These are phyloP conservation scores for Wickerhamiella kurtzmanii DNA, from an alignment of 805 yeast genomes.

Conservation along the genomic window DNA sequence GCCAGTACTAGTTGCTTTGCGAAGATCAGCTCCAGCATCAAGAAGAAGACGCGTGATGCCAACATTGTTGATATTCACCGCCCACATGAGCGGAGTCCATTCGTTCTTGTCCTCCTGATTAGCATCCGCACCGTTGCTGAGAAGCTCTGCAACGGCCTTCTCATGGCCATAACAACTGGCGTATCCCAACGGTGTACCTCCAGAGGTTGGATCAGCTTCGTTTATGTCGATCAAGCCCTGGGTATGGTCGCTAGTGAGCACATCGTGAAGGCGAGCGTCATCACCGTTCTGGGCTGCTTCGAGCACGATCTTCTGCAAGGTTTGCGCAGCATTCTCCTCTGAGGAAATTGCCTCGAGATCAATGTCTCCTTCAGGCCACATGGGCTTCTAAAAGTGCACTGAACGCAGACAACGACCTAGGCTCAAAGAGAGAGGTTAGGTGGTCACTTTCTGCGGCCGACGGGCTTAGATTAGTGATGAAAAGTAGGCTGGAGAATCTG, in stretches of 20 bases:
- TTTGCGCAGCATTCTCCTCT: slow-evolving; percentile 12
- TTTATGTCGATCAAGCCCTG: slow-evolving; percentile 22
- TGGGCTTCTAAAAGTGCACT: no score
- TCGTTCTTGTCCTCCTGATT: slow-evolving; percentile 27
- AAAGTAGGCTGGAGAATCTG: no score
- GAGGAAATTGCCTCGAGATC: slow-evolving; percentile 19
- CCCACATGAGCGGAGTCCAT: slow-evolving; percentile 83
- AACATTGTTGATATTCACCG: slow-evolving; percentile 78
- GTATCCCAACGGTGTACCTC: slow-evolving; percentile 28
- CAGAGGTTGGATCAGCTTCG: slow-evolving; percentile 24
- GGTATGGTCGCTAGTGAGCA: slow-evolving; percentile 21
- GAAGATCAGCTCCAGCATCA: slow-evolving; percentile 32
- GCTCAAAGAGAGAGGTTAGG: no score
- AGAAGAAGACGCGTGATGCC: slow-evolving; percentile 66
- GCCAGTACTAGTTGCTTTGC: slow-evolving; percentile 34
- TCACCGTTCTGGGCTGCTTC: slow-evolving; percentile 28
- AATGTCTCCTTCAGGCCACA: slow-evolving; percentile 5
- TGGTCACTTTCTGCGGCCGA: no score
- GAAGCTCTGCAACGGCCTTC: slow-evolving; percentile 24
- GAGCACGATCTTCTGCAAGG: slow-evolving; percentile 23
- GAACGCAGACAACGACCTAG: no score
- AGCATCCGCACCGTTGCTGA: slow-evolving; percentile 27
- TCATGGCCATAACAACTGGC: slow-evolving; percentile 31
- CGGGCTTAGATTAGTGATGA: no score
- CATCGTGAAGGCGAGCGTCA: slow-evolving; percentile 18